Percentiles rank a stretch among this genome's conserved stretches.
These are phyloP conservation scores for Fusarium zealandicum DNA, from an alignment of 2,329 filamentous ascomycete genomes.

Conservation along the genomic window DNA sequence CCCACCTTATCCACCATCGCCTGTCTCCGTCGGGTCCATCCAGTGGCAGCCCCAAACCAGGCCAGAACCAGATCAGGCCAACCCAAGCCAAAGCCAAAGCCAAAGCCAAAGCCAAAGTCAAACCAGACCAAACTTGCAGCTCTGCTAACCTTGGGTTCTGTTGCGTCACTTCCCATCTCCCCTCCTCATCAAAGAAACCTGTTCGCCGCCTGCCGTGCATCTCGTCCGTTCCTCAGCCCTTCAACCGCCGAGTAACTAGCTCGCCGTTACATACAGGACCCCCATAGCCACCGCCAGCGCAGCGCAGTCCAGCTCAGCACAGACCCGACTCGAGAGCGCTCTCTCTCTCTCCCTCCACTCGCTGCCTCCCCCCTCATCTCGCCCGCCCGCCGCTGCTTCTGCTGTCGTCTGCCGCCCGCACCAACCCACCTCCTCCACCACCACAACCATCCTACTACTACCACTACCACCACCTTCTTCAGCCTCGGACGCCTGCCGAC, in stretches of 20 bases:
- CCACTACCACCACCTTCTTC: conserved; percentile 8
- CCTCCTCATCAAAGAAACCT: conserved; percentile 10
- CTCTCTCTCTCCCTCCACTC: conserved; percentile 24
- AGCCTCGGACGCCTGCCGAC: conserved; percentile 34
- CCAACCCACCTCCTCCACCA: conserved; percentile 18
- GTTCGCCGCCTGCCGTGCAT: conserved; percentile 11
- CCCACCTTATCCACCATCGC: conserved; percentile 23
- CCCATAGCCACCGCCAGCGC: conserved; percentile 14
- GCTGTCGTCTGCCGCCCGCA: conserved; percentile 18
- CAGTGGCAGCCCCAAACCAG: conserved; percentile 12
- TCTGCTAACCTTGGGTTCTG: conserved; percentile 32
- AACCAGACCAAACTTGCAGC: conserved; percentile 34
- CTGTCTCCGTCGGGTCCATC: conserved; percentile 36
- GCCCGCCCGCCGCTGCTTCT: conserved; percentile 19
- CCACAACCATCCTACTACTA: conserved; percentile 7
- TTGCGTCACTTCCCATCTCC: conserved; percentile 36
- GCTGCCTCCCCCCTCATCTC: conserved; percentile 34
- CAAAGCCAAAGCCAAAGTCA: conserved; percentile 22
- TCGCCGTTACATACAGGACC: not conserved
- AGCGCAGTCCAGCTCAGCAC: conserved; percentile 22
- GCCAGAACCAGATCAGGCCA: conserved; percentile 21
- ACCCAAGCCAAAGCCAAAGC: conserved; percentile 24
- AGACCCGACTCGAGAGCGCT: conserved; percentile 29
- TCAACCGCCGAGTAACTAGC: not conserved
- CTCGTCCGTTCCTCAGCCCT: conserved; percentile 7